A percentile compares a stretch with the other conserved stretches of the same genome.
phyloP scores from a whole-genome alignment of 2,329 filamentous ascomycete species.

The Beauveria sp. region DNA sequence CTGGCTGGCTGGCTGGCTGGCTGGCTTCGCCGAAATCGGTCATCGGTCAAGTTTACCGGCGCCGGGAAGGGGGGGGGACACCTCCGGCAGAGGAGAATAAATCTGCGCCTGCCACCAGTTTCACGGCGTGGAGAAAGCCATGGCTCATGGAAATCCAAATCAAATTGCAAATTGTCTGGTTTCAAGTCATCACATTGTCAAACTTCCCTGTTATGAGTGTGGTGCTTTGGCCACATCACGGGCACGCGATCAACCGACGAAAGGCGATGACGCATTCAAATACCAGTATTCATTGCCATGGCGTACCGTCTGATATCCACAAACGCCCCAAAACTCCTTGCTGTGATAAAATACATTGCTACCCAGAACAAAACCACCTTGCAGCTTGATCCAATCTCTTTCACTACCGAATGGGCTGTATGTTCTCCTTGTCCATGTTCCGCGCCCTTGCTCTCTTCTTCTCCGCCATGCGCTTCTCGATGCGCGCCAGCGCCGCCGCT shows the following conservation, averaged over 20 bases:
- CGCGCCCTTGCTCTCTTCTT: conserved; percentile 32
- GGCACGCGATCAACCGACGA: neutral
- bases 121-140: no score
- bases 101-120: no score
- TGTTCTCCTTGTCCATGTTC: conserved; percentile 44
- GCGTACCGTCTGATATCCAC: neutral
- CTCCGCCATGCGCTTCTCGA: conserved; percentile 47
- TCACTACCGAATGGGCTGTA: conserved; percentile 26
- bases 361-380: neutral
- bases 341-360: neutral
- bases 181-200: no score
- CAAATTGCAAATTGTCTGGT: no score
- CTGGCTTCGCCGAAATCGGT: conserved; percentile 11
- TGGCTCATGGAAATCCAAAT: no score
- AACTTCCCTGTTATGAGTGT: neutral
- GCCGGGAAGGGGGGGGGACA: neutral
- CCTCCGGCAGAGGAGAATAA: neutral
- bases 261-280: neutral
- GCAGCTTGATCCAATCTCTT: no score
- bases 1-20: no score
- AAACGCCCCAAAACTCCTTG: conserved; percentile 8
- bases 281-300: neutral
- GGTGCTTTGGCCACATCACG: no score
- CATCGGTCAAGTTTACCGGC: neutral
- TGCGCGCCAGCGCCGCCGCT: conserved; percentile 46